Base-by-base conservation (phyloP, 352 stramenopile species). In the Halophytophthora polymorphica region DNA sequence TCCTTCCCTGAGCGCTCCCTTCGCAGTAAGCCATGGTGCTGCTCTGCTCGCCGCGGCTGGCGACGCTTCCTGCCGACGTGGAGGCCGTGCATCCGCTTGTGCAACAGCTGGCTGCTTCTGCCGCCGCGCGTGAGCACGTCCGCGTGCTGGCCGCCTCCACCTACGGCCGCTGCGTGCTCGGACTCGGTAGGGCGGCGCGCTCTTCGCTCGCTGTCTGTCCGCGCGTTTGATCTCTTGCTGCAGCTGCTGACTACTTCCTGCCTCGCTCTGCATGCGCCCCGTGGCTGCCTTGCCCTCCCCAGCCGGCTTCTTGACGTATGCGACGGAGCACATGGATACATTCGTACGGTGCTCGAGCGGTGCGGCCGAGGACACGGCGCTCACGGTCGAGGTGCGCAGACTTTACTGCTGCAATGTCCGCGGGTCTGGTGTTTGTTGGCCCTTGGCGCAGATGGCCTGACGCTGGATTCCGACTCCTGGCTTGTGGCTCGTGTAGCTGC, bases 91-190 rank as follows among this genome's bases (percentile, higher is more conserved):
- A 58, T 19, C 41, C 50, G 39, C 28, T 78, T 29, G 55, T 73
- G 18, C 40, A 58, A 23, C 47, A 68, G 35, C 23, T 74, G 13
- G 42, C 36, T 12, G 45, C 49, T 8, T 67, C 55, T 6, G 44
- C 43, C n/a, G 65, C 64, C 21, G 56, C 67, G 28, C 52, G 61
- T 48, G 48, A 63, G 34, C 55, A 73, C 45, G 52, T 64, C 43
- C 58, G 61, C 12, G 47, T 35, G 15, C 35, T 75, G 43, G 53
- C 69, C 36, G 23, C 21, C 21, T 70, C 71, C 23, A 72, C 76
- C 8, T 82, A 87, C 44, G 83, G 80, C 12, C 80, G 80, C 22
- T 93, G 83, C 36, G 77, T 87, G 40, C 77, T 93, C 23, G 78
- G 83, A 34, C 66, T 90, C 6, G 78, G 83, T 93, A 59, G 31